phyloP scores from a whole-genome alignment of 768 basidiomycete genomes.

The Hemileccinum rubropunctum region DNA sequence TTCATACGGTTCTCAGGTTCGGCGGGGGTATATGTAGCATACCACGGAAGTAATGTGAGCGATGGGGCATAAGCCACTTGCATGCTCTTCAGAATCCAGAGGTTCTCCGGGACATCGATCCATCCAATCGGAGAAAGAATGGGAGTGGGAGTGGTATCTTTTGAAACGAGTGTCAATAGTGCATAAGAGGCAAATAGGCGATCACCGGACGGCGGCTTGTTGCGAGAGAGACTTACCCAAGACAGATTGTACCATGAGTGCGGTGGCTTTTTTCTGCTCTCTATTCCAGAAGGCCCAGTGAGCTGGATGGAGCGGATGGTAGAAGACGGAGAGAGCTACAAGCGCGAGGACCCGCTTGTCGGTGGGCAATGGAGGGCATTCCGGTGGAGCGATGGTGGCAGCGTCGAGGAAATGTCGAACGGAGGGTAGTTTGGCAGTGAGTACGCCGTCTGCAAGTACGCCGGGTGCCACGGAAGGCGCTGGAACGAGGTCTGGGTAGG shows the following conservation, averaged over 20 bases:
- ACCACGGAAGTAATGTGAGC: constrained; percentile 27
- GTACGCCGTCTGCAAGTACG: constrained; percentile 37
- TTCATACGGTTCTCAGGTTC: constrained; percentile 34
- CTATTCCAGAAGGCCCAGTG: constrained; percentile 68
- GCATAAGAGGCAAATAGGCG: neutral
- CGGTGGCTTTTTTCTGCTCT: constrained; percentile 46
- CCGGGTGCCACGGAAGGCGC: constrained; percentile 33
- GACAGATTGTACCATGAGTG: constrained; percentile 51
- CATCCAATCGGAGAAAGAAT: constrained; percentile 36
- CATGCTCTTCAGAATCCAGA: constrained; percentile 33
- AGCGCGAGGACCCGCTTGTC: constrained; percentile 49
- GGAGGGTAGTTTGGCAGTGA: constrained; percentile 47
- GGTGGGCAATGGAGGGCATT: constrained; percentile 40
- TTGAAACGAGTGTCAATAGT: constrained; percentile 7
- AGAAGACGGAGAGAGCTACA: constrained; percentile 59
- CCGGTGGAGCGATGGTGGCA: constrained; percentile 37
- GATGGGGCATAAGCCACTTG: constrained; percentile 28
- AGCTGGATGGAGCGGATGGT: constrained; percentile 50
- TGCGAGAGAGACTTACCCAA: constrained; percentile 42
- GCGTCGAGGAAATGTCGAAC: constrained; percentile 48
- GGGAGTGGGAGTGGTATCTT: constrained; percentile 30
- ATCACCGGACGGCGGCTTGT: too few species aligned
- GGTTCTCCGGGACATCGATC: constrained; percentile 33
- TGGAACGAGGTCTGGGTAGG: constrained; percentile 19
- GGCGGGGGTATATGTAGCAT: constrained; percentile 28